These are phyloP conservation scores for Solanum chaucha DNA, from an alignment of 257 asterid genomes.

Conservation along the genomic window DNA sequence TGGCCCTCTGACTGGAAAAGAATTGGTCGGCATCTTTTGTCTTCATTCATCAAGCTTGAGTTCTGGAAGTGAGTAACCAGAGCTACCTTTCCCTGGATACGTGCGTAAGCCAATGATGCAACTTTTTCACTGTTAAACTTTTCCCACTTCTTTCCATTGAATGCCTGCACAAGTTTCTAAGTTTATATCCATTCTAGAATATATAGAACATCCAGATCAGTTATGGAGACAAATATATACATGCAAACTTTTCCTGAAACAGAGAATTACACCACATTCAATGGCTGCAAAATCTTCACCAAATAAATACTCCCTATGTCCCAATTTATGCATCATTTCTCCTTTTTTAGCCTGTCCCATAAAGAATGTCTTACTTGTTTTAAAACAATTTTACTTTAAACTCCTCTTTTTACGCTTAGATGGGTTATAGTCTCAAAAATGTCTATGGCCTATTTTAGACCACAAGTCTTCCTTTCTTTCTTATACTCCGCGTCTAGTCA, in stretches of 20 bases:
- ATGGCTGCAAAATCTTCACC: neutral
- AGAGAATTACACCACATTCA: neutral
- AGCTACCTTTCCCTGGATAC: slow-evolving; percentile 87
- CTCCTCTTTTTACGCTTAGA: neutral
- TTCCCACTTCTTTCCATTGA: slow-evolving; percentile 97
- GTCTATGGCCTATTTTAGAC: neutral
- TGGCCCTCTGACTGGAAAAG: slow-evolving; percentile 81
- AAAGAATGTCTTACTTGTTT: neutral
- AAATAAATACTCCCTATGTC: neutral
- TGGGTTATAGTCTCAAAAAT: neutral
- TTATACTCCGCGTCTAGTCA: neutral
- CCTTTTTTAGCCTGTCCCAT: neutral
- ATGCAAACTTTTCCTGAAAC: neutral
- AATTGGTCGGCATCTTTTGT: slow-evolving; percentile 87
- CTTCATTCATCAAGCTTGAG: slow-evolving; percentile 96
- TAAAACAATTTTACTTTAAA: neutral
- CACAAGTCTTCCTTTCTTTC: neutral
- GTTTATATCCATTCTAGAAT: neutral
- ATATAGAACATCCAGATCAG: neutral
- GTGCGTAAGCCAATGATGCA: slow-evolving; percentile 86
- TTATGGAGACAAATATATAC: neutral
- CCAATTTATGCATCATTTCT: neutral
- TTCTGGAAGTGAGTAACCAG: slow-evolving; percentile 87
- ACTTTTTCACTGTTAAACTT: slow-evolving; percentile 94
- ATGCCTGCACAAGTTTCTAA: slow-evolving; percentile 33